phyloP scores from a whole-genome alignment of 768 basidiomycete species.

The Tubosaeta sp. region DNA sequence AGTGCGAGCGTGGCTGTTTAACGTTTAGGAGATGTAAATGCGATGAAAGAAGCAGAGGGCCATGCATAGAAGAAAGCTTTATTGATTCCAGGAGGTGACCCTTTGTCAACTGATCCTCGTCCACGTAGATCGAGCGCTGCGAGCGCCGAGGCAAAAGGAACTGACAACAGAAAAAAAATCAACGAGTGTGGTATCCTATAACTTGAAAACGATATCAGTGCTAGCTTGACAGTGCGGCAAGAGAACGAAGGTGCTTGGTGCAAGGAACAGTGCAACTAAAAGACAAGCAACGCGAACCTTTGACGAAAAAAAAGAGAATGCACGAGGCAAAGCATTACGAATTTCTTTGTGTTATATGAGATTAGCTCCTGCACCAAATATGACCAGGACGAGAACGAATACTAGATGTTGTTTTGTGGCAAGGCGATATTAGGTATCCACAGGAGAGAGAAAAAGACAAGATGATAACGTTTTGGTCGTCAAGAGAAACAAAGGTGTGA shows the following conservation, averaged over 20 bases:
- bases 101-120: background rate
- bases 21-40: background rate
- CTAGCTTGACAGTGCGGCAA: background rate
- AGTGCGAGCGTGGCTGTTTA: background rate
- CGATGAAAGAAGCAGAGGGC: too few relatives aligned
- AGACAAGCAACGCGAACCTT: background rate
- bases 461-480: conserved; percentile 7
- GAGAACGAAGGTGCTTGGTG: background rate
- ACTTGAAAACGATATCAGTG: background rate
- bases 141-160: background rate
- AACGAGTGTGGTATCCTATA: background rate
- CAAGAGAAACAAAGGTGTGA: background rate
- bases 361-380: conserved; percentile 22
- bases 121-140: background rate
- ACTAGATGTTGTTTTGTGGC: conserved; percentile 11
- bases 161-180: background rate
- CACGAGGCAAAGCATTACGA: conserved; percentile 15
- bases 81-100: background rate
- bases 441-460: conserved; percentile 1
- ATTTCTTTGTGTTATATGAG: conserved; percentile 15
- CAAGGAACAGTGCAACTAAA: background rate
- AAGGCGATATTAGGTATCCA: conserved; percentile 8
- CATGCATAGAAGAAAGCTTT: background rate
- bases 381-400: conserved; percentile 9
- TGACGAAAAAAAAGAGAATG: background rate